A percentile compares a stretch with the other conserved stretches of the same genome.
These are phyloP conservation scores for Bonia amplexicaulis DNA, from an alignment of 176 grass and related monocot genomes.

Conservation along the genomic window DNA sequence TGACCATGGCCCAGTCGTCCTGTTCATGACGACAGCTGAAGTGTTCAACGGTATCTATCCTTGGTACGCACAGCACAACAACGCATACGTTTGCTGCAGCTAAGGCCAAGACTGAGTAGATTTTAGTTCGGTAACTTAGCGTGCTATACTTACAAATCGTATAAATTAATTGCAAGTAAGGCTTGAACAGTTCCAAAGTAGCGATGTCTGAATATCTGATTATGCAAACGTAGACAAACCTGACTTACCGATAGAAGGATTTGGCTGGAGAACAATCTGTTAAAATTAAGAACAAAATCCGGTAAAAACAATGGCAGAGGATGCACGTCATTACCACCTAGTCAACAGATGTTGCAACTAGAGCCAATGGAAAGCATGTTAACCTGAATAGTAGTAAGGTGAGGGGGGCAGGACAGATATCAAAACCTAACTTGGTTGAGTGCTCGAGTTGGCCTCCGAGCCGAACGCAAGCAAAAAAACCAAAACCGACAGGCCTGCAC, in stretches of 20 bases:
- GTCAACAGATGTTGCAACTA: neutral
- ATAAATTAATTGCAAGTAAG: neutral
- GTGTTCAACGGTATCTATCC: neutral
- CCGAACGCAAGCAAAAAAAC: neutral
- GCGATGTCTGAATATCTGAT: neutral
- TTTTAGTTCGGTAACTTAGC: neutral
- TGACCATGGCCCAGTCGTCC: neutral
- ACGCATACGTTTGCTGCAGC: neutral
- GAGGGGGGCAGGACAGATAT: neutral
- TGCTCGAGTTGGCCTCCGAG: neutral
- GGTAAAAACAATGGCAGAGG: neutral
- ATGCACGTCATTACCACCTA: neutral
- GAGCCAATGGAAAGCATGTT: neutral
- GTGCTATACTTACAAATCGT: too few relatives aligned
- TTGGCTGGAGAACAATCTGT: neutral
- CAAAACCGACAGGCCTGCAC: neutral
- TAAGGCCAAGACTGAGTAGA: neutral
- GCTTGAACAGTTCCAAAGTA: neutral
- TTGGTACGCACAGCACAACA: neutral
- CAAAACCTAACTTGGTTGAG: neutral
- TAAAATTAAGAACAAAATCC: neutral
- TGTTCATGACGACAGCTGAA: neutral
- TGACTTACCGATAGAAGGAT: neutral
- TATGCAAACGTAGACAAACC: neutral
- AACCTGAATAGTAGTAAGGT: neutral